Evolutionary conservation across 2,329 filamentous ascomycete genomes (phyloP).

Genomic region (Pseudogymnoascus sp.): DNA sequence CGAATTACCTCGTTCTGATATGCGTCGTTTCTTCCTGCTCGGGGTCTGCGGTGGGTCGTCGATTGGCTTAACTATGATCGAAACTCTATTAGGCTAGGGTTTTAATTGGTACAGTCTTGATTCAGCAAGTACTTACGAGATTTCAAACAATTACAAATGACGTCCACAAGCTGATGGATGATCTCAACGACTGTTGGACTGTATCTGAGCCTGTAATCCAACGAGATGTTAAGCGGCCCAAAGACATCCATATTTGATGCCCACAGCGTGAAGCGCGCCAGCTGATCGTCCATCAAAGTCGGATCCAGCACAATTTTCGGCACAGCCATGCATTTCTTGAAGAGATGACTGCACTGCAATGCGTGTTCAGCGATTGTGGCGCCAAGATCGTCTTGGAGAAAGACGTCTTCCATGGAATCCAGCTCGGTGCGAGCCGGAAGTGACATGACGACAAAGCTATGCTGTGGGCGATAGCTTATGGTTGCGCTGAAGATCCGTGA

Average conservation of each 20-base stretch:
- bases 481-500: too few relatives aligned
- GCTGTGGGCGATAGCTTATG: too few relatives aligned
- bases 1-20: conserved; percentile 13
- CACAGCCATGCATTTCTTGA: conserved; percentile 21
- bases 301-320: conserved; percentile 23
- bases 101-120: too few relatives aligned
- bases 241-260: conserved; percentile 25
- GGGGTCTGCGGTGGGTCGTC: conserved; percentile 17
- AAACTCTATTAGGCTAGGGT: conserved; percentile 11
- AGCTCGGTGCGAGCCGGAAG: too few relatives aligned
- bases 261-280: conserved; percentile 20
- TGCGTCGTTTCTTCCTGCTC: conserved; percentile 15
- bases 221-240: conserved; percentile 24
- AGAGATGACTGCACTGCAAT: conserved; percentile 21
- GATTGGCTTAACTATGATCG: conserved; percentile 21
- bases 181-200: conserved; percentile 23
- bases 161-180: conserved; percentile 22
- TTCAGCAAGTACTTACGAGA: conserved; percentile 11
- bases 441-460: too few relatives aligned
- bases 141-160: neutral
- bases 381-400: conserved; percentile 24
- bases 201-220: conserved; percentile 27
- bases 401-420: conserved; percentile 18
- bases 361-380: conserved; percentile 26
- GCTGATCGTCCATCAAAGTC: conserved; percentile 25